Evolutionary conservation across 2,329 filamentous ascomycete genomes (phyloP), one percentile per base, ranked within the genome.

Genomic region (Clonostachys rosea): DNA sequence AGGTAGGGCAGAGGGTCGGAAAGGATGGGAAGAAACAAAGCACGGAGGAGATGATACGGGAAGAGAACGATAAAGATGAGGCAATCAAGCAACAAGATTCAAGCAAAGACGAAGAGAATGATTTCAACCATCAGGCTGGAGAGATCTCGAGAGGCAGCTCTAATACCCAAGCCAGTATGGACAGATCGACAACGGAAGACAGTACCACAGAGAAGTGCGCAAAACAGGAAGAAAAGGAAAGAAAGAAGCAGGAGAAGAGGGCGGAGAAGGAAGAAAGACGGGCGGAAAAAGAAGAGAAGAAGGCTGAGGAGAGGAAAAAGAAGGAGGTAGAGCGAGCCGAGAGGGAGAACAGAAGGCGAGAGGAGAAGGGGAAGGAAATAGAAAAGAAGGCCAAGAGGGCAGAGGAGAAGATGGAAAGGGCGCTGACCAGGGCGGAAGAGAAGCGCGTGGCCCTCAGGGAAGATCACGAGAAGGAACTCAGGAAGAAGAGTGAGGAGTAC

Each of bases 371-470:
- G 18, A 37, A 37, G 36, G 37, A 45, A 33, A 39, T 48, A n/a
- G n/a, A 41, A 11, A 17, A 43, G 20, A 46, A 50, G n/a, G 42
- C 41, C 14, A 35, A 42, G 11, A 50, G 49, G 36, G 49, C 4
- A 35, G 47, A 50, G 20, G 44, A 44, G 33, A 33, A 13, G 9
- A 39, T 41, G 18, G 24, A 37, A 36, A 40, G 42, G 40, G 39
- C 46, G 14, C 14, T 35, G 14, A 17, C 40, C 16, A 46, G 48
- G n/a, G 42, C 42, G 13, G 36, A 42, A 12, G 49, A 50, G 36
- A 17, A 43, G 20, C 43, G 48, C 14, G 42, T 43, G 16, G 36
- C 40, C 12, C 47, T 48, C 30, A 44, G 3, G n/a, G 36, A 6
- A 24, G 44, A 35, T 39, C 42, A 40, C n/a, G 44, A 49, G 20